phyloP scores from a whole-genome alignment of 148 eudicot species.

The Silene latifolia region DNA sequence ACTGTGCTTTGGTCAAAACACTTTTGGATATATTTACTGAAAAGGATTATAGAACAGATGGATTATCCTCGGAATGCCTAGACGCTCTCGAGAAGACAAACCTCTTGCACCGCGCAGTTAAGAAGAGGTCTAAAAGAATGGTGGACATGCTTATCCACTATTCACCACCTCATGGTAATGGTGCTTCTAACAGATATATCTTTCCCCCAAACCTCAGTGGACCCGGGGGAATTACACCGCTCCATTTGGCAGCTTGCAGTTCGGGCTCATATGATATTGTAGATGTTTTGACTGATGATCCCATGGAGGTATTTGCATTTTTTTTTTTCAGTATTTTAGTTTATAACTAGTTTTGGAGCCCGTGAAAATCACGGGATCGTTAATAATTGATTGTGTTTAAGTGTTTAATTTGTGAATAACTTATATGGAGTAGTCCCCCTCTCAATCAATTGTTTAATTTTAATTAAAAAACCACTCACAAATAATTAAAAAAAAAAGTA shows the following conservation, averaged over 20 bases:
- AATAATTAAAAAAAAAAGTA: too few relatives aligned
- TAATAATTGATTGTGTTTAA: too few relatives aligned
- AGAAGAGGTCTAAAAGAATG: slow-evolving; percentile 57
- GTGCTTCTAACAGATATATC: slow-evolving; percentile 37
- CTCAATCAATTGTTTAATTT: too few relatives aligned
- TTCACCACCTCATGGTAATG: slow-evolving; percentile 27
- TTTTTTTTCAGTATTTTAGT: background rate
- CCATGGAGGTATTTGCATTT: slow-evolving; percentile 51
- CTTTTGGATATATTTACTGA: slow-evolving; percentile 27
- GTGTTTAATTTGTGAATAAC: too few relatives aligned
- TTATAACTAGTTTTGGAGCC: too few relatives aligned
- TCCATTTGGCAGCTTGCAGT: slow-evolving; percentile 77
- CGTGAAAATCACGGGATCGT: too few relatives aligned
- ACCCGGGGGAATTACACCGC: slow-evolving; percentile 81
- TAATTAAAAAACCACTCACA: too few relatives aligned
- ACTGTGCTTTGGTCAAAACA: slow-evolving; percentile 29
- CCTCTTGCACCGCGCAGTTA: slow-evolving; percentile 47
- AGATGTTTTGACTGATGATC: slow-evolving; percentile 65
- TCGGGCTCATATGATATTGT: slow-evolving; percentile 55
- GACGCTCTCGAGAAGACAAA: slow-evolving; percentile 26
- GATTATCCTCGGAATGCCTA: slow-evolving; percentile 20
- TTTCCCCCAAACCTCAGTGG: slow-evolving; percentile 64
- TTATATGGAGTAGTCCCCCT: too few relatives aligned
- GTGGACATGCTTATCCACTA: slow-evolving; percentile 65
- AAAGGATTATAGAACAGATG: slow-evolving; percentile 20